Evolutionary conservation across 139 green algal genomes (phyloP), one percentile per base, ranked within the genome.

Genomic region (Tetraselmis striata): DNA sequence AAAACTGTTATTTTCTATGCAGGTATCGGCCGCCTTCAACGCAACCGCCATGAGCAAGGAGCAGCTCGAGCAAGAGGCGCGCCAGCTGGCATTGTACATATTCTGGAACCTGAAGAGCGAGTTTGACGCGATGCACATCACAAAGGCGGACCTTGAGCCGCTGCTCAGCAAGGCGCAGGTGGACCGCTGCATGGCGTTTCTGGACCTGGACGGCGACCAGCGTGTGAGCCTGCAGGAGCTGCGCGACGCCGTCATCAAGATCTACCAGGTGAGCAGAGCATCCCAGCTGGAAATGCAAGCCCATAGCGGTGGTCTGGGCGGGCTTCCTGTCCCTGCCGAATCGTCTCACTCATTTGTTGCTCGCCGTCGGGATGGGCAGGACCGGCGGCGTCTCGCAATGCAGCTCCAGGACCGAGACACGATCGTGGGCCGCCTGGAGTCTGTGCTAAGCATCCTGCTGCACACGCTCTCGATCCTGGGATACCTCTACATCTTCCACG

Each of bases 361-460:
- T n/a, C n/a, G n/a, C n/a, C n/a, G n/a, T n/a, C n/a, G n/a, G n/a
- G n/a, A n/a, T n/a, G n/a, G n/a, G 79, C 76, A 90, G 85, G 92
- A 95, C 77, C 88, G 93, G 23, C 83, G 87, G 76, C 91, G 94
- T 80, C 88, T 97, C 82, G 91, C 93, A 0, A 81, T 92, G 59
- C 90, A 90, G 27, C 88, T 97, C n/a, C 90, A 91, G 80, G 93
- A 97, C 87, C 93, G 90, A 1, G 83, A 86, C 59, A 90, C 84
- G 0, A 89, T 94, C 29, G 90, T 95, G 31, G 84, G 82, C 82
- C 94, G 92, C 81, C 83, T 96, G 87, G 86, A 96, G 85, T 79
- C 83, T 30, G 79, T 96, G 28, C 80, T 93, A 23, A 90, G 87
- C 23, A 59, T 87, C 2, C 67, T 86, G 31, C 58, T 93, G 31